Conservation (phyloP, 345 rosid species). For the Trapa incisa region DNA sequence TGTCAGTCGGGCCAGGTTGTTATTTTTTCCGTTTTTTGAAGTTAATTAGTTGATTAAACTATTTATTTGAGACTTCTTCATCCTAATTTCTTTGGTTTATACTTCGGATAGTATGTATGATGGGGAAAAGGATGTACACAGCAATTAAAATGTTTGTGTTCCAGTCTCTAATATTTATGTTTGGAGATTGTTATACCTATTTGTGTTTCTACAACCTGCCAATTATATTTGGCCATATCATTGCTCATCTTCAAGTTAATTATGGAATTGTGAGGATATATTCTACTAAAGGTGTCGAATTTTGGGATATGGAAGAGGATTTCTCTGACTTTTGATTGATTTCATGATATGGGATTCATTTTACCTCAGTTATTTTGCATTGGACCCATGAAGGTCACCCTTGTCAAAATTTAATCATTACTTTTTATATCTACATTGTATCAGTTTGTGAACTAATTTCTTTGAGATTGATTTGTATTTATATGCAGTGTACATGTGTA, state of each 20-base stretch:
- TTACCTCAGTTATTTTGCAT: neutral
- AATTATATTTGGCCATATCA: neutral
- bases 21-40: neutral
- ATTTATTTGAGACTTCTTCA: neutral
- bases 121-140: neutral
- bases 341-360: neutral
- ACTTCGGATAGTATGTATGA: neutral
- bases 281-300: neutral
- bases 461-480: constrained; percentile 3
- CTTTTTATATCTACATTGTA: neutral
- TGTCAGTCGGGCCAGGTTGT: constrained; percentile 89
- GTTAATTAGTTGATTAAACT: neutral
- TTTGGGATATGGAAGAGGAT: neutral
- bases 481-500: constrained; percentile 50
- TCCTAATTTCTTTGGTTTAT: neutral
- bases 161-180: neutral
- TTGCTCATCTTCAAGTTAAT: neutral
- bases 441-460: neutral
- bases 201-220: neutral
- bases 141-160: neutral
- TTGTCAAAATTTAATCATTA: neutral
- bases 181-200: neutral
- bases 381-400: neutral
- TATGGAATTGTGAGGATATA: neutral
- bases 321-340: neutral